Base-by-base conservation (phyloP, 768 basidiomycete species). In the Phylloporus sp. region DNA sequence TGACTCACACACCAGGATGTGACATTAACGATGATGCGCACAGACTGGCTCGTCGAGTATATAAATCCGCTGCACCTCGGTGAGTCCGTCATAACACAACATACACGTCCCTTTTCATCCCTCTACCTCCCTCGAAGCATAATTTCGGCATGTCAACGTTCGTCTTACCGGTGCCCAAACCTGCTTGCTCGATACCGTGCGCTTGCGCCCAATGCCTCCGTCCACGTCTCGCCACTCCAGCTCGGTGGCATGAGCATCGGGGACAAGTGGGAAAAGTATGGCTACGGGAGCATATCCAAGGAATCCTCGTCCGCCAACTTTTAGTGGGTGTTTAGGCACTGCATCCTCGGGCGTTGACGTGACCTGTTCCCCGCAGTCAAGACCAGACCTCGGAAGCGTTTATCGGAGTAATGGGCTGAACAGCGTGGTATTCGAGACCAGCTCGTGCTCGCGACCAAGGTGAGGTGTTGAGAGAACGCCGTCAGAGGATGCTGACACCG, bases 331-430 rank as follows among this genome's bases (percentile, higher is more conserved):
- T 34, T 34, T 16, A 16, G n/a, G 15, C 12, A 34, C 13, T 6
- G 15, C 6, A 34, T 34, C 15, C 32, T 16, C 16, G 5, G 6
- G 4, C n/a, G n/a, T n/a, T n/a, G n/a, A n/a, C n/a, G 9, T 31
- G 29, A 6, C 32, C 16, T 12, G 5, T 12, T n/a, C n/a, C n/a
- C n/a, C 16, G 16, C 29, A 70, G 68, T 31, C 70, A 74, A 58
- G 64, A 72, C 49, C 73, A 69, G 42, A 63, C 70, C 31, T 68
- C 66, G 7, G 75, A 78, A 55, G 57, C 60, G 49, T 72, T 74
- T 52, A 69, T 78, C 40, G 76, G 76, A 2, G 73, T n/a, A 77
- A 53, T 78, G 76, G 76, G 68, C 72, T 53, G 66, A 71, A 47
- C 52, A 58, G 46, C 59, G 72, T 18, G 66, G 64, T 0, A 74